phyloP scores from a whole-genome alignment of 2,329 filamentous ascomycete genomes.

The Ceratocystiopsis minuta region DNA sequence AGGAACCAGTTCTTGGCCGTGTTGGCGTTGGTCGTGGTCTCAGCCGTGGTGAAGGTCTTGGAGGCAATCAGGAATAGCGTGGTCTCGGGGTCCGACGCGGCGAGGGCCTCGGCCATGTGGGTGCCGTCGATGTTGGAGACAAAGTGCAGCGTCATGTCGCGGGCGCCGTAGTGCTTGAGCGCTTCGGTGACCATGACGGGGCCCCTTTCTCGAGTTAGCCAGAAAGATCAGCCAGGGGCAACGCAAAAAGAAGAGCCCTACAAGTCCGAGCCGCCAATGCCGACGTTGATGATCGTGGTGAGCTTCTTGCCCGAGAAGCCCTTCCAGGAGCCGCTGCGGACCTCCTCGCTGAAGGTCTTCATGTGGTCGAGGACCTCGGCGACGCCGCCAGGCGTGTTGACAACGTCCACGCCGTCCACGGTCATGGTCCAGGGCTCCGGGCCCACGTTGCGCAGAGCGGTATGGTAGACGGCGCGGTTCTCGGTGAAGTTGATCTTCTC shows the following conservation, averaged over 20 bases:
- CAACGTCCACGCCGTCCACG: constrained; percentile 84
- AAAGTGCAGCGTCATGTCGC: constrained; percentile 81
- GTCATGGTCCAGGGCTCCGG: constrained; percentile 51
- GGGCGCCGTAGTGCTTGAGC: constrained; percentile 81
- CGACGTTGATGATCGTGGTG: constrained; percentile 90
- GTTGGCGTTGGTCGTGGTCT: constrained; percentile 94
- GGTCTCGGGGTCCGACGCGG: constrained; percentile 79
- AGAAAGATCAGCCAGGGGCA: not conserved
- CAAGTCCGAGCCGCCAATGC: constrained; percentile 96
- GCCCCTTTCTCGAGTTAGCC: constrained; percentile 37
- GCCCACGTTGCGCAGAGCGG: constrained; percentile 76
- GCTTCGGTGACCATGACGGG: constrained; percentile 99
- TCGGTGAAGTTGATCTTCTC: constrained; percentile 99
- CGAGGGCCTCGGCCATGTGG: constrained; percentile 86
- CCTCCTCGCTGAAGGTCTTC: constrained; percentile 93
- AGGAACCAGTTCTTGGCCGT: constrained; percentile 96
- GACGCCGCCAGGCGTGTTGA: constrained; percentile 74
- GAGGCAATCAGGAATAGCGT: constrained; percentile 97
- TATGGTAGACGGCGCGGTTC: constrained; percentile 86
- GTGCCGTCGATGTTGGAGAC: constrained; percentile 99
- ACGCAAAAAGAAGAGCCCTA: constrained; percentile 27
- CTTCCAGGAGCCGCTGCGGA: constrained; percentile 91
- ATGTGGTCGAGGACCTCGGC: constrained; percentile 88
- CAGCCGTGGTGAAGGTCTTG: constrained; percentile 98
- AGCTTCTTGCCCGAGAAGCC: constrained; percentile 95